These are phyloP conservation scores for Tetracladium setigerum DNA, from an alignment of 495 filamentous ascomycete species.

Conservation along the genomic window DNA sequence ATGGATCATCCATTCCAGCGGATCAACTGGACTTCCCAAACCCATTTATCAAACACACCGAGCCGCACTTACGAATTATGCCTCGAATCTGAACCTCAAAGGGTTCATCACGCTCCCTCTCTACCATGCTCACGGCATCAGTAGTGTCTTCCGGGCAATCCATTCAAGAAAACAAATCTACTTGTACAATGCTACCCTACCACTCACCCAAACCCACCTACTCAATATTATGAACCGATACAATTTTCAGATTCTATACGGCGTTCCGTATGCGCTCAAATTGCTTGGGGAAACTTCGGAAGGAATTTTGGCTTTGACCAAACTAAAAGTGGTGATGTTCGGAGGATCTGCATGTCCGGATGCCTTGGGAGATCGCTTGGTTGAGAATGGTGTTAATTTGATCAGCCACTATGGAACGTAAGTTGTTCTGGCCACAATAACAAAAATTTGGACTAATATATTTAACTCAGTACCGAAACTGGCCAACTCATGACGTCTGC, in stretches of 20 bases:
- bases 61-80: no score
- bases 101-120: slow-evolving; percentile 36
- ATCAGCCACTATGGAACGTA: slow-evolving; percentile 39
- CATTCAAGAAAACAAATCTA: slow-evolving; percentile 31
- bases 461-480: slow-evolving; percentile 36
- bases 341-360: slow-evolving; percentile 39
- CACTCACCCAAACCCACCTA: slow-evolving; percentile 32
- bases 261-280: slow-evolving; percentile 39
- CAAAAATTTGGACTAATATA: not conserved
- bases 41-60: not conserved
- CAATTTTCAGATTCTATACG: slow-evolving; percentile 33
- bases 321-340: slow-evolving; percentile 36
- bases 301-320: slow-evolving; percentile 29
- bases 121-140: slow-evolving; percentile 38
- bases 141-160: slow-evolving; percentile 38
- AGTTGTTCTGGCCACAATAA: not conserved
- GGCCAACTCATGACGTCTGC: slow-evolving; percentile 50
- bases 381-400: slow-evolving; percentile 45
- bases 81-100: no score
- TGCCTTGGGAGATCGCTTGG: slow-evolving; percentile 41
- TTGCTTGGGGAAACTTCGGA: slow-evolving; percentile 34
- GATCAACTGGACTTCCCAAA: not conserved
- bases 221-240: slow-evolving; percentile 30
- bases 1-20: not conserved
- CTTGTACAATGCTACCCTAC: slow-evolving; percentile 35